These are phyloP conservation scores for Erysimum cheiri DNA, from an alignment of 441 rosid species.

Conservation along the genomic window DNA sequence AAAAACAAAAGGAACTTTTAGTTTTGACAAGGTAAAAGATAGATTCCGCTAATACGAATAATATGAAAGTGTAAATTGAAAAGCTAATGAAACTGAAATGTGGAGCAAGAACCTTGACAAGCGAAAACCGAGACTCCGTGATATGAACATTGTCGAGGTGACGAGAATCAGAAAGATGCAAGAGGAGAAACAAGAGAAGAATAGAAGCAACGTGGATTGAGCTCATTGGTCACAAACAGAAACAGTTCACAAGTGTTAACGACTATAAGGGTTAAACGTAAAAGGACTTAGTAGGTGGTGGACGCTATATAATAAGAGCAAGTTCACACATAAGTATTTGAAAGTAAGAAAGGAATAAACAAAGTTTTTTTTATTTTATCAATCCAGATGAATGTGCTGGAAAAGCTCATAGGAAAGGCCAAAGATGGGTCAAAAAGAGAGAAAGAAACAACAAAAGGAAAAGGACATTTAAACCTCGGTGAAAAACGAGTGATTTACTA, in stretches of 20 bases:
- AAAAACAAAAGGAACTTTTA: not conserved
- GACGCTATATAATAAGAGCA: slow-evolving; percentile 34
- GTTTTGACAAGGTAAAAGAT: slow-evolving; percentile 12
- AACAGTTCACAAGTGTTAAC: not conserved
- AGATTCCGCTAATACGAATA: not conserved
- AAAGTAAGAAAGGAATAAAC: slow-evolving; percentile 26
- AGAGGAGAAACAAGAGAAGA: slow-evolving; percentile 37
- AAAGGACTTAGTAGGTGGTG: slow-evolving; percentile 9
- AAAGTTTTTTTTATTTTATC: slow-evolving; percentile 20
- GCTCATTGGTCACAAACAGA: slow-evolving; percentile 33
- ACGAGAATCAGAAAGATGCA: slow-evolving; percentile 41
- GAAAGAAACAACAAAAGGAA: slow-evolving; percentile 36
- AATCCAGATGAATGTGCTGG: slow-evolving; percentile 42
- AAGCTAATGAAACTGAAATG: slow-evolving; percentile 12
- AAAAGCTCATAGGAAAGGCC: slow-evolving; percentile 39
- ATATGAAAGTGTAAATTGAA: not conserved
- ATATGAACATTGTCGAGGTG: slow-evolving; percentile 33
- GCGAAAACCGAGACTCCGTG: slow-evolving; percentile 14
- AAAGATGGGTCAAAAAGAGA: slow-evolving; percentile 37
- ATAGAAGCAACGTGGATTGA: slow-evolving; percentile 30
- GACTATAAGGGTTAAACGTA: slow-evolving; percentile 11
- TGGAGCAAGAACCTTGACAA: slow-evolving; percentile 32
- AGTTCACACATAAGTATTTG: slow-evolving; percentile 23
- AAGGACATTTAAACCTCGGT: slow-evolving; percentile 43
- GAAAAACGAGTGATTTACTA: slow-evolving; percentile 41